Conservation (phyloP, 192 early-diverging fungal genomes). For the Coemansia sp. region DNA sequence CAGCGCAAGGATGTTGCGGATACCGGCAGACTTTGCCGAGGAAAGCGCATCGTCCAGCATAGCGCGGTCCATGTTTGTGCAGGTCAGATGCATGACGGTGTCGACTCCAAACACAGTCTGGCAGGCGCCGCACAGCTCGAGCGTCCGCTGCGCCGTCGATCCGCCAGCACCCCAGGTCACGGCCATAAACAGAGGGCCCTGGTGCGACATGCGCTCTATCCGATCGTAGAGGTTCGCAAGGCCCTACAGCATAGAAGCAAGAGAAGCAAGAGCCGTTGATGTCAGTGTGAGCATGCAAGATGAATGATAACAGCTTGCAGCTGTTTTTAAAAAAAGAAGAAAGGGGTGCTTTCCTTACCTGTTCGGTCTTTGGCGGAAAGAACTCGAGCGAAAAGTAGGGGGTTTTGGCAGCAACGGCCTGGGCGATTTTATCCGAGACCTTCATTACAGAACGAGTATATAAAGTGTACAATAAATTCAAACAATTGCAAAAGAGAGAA, state of each 20-base stretch:
- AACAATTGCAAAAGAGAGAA: background rate
- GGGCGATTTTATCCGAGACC: conserved; percentile 62
- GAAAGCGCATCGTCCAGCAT: conserved; percentile 82
- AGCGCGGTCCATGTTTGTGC: conserved; percentile 92
- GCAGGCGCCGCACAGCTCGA: conserved; percentile 79
- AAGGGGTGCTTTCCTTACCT: conserved; percentile 54
- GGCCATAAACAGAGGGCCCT: conserved; percentile 91
- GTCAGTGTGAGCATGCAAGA: background rate
- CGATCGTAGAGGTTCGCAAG: conserved; percentile 91
- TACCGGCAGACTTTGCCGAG: conserved; percentile 79
- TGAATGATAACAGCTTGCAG: background rate
- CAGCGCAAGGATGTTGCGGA: conserved; percentile 93
- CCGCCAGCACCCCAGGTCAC: conserved; percentile 99
- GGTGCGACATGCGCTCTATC: conserved; percentile 89
- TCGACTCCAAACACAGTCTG: conserved; percentile 91
- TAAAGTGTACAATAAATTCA: background rate
- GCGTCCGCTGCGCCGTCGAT: conserved; percentile 79
- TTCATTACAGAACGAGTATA: conserved; percentile 64
- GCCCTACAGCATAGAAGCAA: conserved; percentile 57
- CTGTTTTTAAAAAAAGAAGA: too few relatives aligned
- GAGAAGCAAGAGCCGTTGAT: too few relatives aligned
- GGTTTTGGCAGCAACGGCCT: conserved; percentile 53
- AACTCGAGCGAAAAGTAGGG: conserved; percentile 89
- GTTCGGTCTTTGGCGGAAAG: conserved; percentile 97
- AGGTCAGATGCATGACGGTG: conserved; percentile 95